Conservation (phyloP, 2,329 filamentous ascomycete species). For the Pseudohalonectria lignicola region DNA sequence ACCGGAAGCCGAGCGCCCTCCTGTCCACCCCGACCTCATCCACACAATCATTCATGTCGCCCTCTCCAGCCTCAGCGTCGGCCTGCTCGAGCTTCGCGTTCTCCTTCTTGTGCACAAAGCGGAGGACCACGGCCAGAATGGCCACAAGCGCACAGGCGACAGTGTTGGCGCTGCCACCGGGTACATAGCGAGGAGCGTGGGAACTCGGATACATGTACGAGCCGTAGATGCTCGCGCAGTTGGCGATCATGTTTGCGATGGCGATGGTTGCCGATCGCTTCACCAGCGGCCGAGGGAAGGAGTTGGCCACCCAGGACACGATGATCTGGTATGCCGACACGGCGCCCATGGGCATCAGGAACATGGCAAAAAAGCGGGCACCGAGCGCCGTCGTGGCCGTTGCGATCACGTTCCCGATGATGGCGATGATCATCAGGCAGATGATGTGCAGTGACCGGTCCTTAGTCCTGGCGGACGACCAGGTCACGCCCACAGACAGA, state of each 20-base stretch:
- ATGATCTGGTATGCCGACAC: slow-evolving; percentile 43
- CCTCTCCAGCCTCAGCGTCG: background rate
- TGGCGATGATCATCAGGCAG: slow-evolving; percentile 36
- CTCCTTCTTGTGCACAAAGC: slow-evolving; percentile 44
- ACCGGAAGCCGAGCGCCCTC: background rate
- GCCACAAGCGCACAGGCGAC: slow-evolving; percentile 51
- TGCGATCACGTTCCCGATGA: slow-evolving; percentile 43
- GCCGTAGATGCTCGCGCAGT: slow-evolving; percentile 37
- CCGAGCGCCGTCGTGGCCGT: slow-evolving; percentile 36
- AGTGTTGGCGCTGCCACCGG: slow-evolving; percentile 49
- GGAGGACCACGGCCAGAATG: slow-evolving; percentile 38
- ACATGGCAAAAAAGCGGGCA: slow-evolving; percentile 51
- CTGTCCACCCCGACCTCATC: slow-evolving; percentile 8
- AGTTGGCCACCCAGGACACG: slow-evolving; percentile 58
- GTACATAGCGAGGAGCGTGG: slow-evolving; percentile 28
- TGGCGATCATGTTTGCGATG: slow-evolving; percentile 57
- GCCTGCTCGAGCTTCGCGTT: slow-evolving; percentile 43
- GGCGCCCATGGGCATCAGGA: slow-evolving; percentile 46
- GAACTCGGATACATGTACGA: slow-evolving; percentile 4
- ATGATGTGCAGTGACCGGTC: slow-evolving; percentile 49
- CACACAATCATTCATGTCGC: too few species aligned
- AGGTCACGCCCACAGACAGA: slow-evolving; percentile 41
- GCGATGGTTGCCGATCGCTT: slow-evolving; percentile 56
- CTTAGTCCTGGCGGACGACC: slow-evolving; percentile 38
- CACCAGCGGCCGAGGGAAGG: slow-evolving; percentile 58